Base-by-base conservation (phyloP, 23 red algal genomes). In the Gracilaria domingensis region DNA sequence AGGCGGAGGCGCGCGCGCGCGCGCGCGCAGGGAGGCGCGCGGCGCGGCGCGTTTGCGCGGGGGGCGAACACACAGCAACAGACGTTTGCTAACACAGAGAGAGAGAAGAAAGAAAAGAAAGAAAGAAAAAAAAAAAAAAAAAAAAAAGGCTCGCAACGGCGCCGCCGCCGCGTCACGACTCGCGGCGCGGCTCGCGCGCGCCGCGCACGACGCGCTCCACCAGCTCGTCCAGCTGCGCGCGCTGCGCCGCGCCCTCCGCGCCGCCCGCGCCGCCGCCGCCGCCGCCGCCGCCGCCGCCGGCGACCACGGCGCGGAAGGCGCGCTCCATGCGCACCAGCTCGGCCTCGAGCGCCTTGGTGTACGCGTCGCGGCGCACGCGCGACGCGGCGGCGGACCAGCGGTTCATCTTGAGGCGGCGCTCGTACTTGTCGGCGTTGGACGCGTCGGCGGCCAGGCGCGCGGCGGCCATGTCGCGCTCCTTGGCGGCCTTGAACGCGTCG, bases 281-380 rank as follows among this genome's bases (percentile, higher is more conserved):
- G 56, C 18, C 56, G 56, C 56, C 18, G 56, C 56, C n/a, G n/a
- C n/a, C n/a, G n/a, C n/a, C n/a, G n/a, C n/a, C n/a, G n/a, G n/a
- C n/a, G n/a, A 58, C 48, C 13, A 64, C 0, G 0, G 26, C 49
- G 49, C 48, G 1, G 48, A 35, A 81, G 17, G 77, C 42, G 51
- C 54, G 54, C 47, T 92, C 88, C 75, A 82, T 58, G 4, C 70
- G 12, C 5, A 83, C 77, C 18, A 92, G 60, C 66, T 92, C 66
- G n/a, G 73, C 77, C 85, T 95, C 93, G 7, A 95, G 77, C 8
- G 93, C 93, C 66, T 69, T 73, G 28, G 86, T 88, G 59, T 95
- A 95, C 21, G 85, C 83, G 40, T 95, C 83, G 25, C 83, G 55
- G 21, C 93, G 75, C 33, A 95, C 56, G 36, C 93, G 84, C 34